A percentile compares a stretch with the other conserved stretches of the same genome.
Conservation (phyloP, 1,284 basidiomycete species). For the Apiotrichum gracile region DNA sequence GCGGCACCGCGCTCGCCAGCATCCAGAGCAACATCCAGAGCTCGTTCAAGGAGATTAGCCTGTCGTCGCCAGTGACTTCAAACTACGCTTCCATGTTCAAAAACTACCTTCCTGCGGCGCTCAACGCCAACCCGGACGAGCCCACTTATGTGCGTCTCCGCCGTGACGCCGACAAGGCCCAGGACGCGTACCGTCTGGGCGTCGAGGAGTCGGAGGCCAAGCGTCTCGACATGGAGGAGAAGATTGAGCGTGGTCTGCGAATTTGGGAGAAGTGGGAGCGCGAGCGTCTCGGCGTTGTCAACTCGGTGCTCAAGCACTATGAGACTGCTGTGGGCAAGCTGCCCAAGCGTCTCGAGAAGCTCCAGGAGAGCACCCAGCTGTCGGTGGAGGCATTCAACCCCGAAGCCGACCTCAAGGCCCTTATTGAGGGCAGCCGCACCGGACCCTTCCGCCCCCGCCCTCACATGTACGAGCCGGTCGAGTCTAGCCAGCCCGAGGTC, state of each 20-base stretch:
- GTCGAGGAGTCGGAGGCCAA: constrained; percentile 63
- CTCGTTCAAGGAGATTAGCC: constrained; percentile 5
- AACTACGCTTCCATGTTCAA: constrained; percentile 23
- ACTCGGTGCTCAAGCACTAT: constrained; percentile 77
- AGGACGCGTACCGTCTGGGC: constrained; percentile 65
- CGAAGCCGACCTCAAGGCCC: constrained; percentile 59
- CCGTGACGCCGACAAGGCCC: constrained; percentile 69
- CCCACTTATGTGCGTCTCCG: constrained; percentile 64
- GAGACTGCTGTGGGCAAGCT: constrained; percentile 68
- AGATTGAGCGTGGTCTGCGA: constrained; percentile 73
- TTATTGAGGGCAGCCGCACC: constrained; percentile 83
- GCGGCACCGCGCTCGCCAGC: constrained; percentile 21
- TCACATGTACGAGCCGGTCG: constrained; percentile 74
- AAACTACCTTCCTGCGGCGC: constrained; percentile 31
- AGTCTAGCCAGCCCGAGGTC: constrained; percentile 71
- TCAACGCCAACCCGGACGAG: constrained; percentile 48
- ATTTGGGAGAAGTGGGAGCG: constrained; percentile 74
- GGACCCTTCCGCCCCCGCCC: constrained; percentile 77
- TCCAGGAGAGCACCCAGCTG: constrained; percentile 63
- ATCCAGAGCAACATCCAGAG: constrained; percentile 8
- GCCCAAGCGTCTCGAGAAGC: constrained; percentile 59
- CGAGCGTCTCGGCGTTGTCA: constrained; percentile 72
- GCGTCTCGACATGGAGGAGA: constrained; percentile 73
- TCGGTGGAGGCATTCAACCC: constrained; percentile 77
- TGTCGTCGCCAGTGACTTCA: constrained; percentile 3